Evolutionary conservation across 1,139 yeast genomes (phyloP).

Genomic region (Yamadazyma atlantica): DNA sequence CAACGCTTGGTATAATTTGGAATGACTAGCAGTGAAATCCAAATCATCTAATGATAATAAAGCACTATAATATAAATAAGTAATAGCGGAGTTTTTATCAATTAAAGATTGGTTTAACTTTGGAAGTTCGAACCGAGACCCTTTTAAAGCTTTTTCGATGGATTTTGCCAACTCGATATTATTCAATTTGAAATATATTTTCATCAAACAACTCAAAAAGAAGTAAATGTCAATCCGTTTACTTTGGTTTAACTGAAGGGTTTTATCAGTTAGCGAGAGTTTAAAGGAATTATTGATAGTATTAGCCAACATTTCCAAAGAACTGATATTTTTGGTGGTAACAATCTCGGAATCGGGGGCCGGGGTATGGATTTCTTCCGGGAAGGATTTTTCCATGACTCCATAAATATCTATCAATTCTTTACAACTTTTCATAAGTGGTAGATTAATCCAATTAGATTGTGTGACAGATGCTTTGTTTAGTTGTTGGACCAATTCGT

Average conservation of each 20-base stretch:
- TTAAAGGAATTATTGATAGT: slow-evolving; percentile 76
- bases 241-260: slow-evolving; percentile 45
- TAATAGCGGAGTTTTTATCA: slow-evolving; percentile 53
- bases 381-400: slow-evolving; percentile 33
- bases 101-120: slow-evolving; percentile 50
- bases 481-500: slow-evolving; percentile 45
- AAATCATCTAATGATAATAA: slow-evolving; percentile 62
- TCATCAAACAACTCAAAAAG: slow-evolving; percentile 71
- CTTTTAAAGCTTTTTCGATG: slow-evolving; percentile 68
- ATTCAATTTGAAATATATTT: slow-evolving; percentile 66
- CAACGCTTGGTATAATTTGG: slow-evolving; percentile 50
- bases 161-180: slow-evolving; percentile 79
- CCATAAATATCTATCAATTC: slow-evolving; percentile 54
- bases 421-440: slow-evolving; percentile 53
- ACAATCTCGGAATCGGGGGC: slow-evolving; percentile 9
- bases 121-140: slow-evolving; percentile 46
- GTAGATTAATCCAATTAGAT: slow-evolving; percentile 65
- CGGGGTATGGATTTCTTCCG: slow-evolving; percentile 22
- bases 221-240: slow-evolving; percentile 71
- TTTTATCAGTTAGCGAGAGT: slow-evolving; percentile 76
- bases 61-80: slow-evolving; percentile 67
- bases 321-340: slow-evolving; percentile 10
- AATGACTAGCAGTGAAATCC: slow-evolving; percentile 52
- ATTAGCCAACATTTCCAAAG: slow-evolving; percentile 58
- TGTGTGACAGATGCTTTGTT: slow-evolving; percentile 65